Conservation (phyloP, 177 flowering plant species). For the Vitis hybrid region DNA sequence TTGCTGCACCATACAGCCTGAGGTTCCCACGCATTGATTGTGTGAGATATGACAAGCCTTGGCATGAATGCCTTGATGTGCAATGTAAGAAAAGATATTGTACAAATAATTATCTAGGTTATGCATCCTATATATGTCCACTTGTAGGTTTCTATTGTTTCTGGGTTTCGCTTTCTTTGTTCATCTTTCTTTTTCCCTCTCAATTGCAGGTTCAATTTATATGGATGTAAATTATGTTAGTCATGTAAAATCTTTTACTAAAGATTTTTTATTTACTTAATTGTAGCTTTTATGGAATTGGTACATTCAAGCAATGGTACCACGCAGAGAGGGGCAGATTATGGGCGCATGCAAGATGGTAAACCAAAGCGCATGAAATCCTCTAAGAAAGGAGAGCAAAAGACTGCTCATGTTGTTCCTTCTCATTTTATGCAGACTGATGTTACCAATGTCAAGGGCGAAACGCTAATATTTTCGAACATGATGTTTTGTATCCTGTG, state of each 20-base stretch:
- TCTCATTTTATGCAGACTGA: constrained; percentile 83
- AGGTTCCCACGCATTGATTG: constrained; percentile 95
- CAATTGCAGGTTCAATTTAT: neutral
- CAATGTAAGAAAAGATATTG: constrained; percentile 53
- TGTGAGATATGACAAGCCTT: constrained; percentile 95
- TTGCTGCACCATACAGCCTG: constrained; percentile 94
- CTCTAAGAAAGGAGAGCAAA: constrained; percentile 53
- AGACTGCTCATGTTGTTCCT: constrained; percentile 61
- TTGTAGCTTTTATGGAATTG: constrained; percentile 77
- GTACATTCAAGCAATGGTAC: constrained; percentile 92
- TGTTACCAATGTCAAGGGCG: constrained; percentile 63
- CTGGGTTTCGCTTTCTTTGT: neutral
- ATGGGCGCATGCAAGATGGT: constrained; percentile 33
- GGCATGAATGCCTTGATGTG: constrained; percentile 98
- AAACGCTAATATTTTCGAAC: constrained; percentile 64
- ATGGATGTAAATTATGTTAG: neutral
- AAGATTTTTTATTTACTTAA: neutral
- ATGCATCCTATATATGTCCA: neutral
- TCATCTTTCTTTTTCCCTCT: neutral
- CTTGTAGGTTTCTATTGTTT: neutral
- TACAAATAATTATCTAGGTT: neutral
- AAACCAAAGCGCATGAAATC: constrained; percentile 45
- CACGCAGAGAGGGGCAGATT: constrained; percentile 55
- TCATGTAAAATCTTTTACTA: neutral
- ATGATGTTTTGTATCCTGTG: constrained; percentile 89